These are phyloP conservation scores for Vararia minispora DNA, from an alignment of 768 basidiomycete species.

Conservation along the genomic window DNA sequence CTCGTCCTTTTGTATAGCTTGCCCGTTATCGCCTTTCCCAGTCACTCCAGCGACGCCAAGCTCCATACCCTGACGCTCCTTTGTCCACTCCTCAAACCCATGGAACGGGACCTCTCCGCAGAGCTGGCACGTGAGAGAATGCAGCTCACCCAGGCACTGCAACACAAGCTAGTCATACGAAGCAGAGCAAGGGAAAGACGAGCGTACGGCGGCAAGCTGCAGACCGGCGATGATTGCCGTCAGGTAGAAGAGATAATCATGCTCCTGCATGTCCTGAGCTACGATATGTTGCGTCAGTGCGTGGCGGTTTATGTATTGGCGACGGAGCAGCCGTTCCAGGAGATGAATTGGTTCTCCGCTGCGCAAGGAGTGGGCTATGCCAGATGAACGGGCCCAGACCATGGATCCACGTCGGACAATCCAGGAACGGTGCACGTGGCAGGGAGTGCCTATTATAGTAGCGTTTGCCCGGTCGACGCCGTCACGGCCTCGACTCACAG, in stretches of 20 bases:
- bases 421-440: too few species aligned
- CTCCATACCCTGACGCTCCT: constrained; percentile 12
- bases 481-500: too few species aligned
- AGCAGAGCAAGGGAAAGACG: not conserved
- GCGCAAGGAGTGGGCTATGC: constrained; percentile 32
- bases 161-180: not conserved
- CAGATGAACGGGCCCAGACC: too few species aligned
- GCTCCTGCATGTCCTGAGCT: constrained; percentile 5
- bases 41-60: too few species aligned
- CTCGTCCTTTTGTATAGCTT: too few species aligned
- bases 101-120: constrained; percentile 14
- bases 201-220: constrained; percentile 9
- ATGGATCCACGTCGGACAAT: too few species aligned
- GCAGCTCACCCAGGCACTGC: constrained; percentile 10
- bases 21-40: too few species aligned
- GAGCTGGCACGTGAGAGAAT: constrained; percentile 10
- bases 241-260: constrained; percentile 12
- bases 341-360: constrained; percentile 35
- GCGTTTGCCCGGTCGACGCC: too few species aligned
- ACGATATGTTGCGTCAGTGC: constrained; percentile 8
- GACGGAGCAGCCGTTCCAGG: constrained; percentile 35
- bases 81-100: constrained; percentile 12
- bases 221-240: constrained; percentile 10
- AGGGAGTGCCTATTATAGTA: too few species aligned
- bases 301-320: constrained; percentile 11